phyloP scores from a whole-genome alignment of 208 protist species.

The Trypanosomatidae sp. region DNA sequence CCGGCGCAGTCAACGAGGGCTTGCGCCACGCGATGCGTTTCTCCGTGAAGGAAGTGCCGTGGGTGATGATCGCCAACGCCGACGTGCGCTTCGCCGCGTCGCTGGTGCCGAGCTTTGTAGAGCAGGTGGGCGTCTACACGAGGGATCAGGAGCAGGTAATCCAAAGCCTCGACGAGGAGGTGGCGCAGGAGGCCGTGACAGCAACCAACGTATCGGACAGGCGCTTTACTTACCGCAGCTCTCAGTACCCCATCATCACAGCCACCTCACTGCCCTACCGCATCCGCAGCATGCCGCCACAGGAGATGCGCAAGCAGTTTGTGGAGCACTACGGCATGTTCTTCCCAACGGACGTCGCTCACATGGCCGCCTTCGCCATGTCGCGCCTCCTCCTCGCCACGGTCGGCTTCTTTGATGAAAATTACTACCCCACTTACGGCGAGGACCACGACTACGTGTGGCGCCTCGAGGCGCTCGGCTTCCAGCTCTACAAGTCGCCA shows the following conservation, averaged over 20 bases:
- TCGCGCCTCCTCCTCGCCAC: slow-evolving; percentile 41
- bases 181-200: slow-evolving; percentile 11
- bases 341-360: slow-evolving; percentile 8
- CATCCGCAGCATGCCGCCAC: slow-evolving; percentile 28
- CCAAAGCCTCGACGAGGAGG: slow-evolving; percentile 8
- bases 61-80: slow-evolving; percentile 34
- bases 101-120: slow-evolving; percentile 17
- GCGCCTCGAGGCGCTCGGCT: slow-evolving; percentile 29
- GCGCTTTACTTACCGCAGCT: slow-evolving; percentile 22
- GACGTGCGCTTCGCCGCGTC: slow-evolving; percentile 29
- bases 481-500: slow-evolving; percentile 9
- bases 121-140: neutral
- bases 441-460: slow-evolving; percentile 50
- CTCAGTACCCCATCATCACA: slow-evolving; percentile 10
- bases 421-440: slow-evolving; percentile 57
- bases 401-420: slow-evolving; percentile 56
- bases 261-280: slow-evolving; percentile 42
- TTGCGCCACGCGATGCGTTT: slow-evolving; percentile 21
- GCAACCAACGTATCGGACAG: neutral
- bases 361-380: slow-evolving; percentile 34
- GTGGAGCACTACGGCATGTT: slow-evolving; percentile 26
- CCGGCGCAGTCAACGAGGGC: slow-evolving; percentile 32
- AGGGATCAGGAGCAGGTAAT: slow-evolving; percentile 4
- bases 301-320: slow-evolving; percentile 19
- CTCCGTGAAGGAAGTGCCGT: slow-evolving; percentile 30